Base-by-base conservation (phyloP, 2,329 filamentous ascomycete species). In the Aspergillus nomiae region DNA sequence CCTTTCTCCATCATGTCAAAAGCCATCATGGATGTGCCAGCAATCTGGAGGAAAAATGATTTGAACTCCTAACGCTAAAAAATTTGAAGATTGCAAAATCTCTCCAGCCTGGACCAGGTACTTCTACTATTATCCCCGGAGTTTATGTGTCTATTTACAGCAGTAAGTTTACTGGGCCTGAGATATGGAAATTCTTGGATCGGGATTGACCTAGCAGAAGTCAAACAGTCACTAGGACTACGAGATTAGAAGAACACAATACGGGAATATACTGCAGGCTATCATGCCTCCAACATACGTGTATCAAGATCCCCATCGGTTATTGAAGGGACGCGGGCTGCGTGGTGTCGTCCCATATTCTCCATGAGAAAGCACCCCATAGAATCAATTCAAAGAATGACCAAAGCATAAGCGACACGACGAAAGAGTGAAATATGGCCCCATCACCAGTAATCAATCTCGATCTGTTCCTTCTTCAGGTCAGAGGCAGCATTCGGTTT, bases 391-490 rank as follows among this genome's bases (percentile, higher is more conserved):
- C 6, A 50, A 50, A 19, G 45, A 26, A 46, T 12, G 24, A 21
- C 28, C 9, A 14, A n/a, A 34, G n/a, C 16, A 32, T 19, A 32
- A 9, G 51, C 8, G 6, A 16, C 2, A 24, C n/a, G 16, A 24
- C 32, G 7, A 34, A 8, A 24, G 30, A 24, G 32, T 36, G 7
- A 36, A 16, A 24, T 32, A 24, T 24, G 34, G 24, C 3, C 24
- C 12, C n/a, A 19, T 60, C 34, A 66, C 64, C 64, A 67, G 21
- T 58, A 67, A 4, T 63, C 62, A 6, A 26, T 34, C 24, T 65
- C 62, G 2, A 58, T 32, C 34, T 61, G 48, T 11, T 63, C 50
- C 7, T 51, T 36, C 9, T 26, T 46, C 24, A 36, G 21, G n/a
- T 19, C 34, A 12, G 62, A 62, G 8, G 26, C 30, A 28, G n/a